These are phyloP conservation scores for Puccinia hordei DNA, from an alignment of 1,284 basidiomycete genomes.

Conservation along the genomic window DNA sequence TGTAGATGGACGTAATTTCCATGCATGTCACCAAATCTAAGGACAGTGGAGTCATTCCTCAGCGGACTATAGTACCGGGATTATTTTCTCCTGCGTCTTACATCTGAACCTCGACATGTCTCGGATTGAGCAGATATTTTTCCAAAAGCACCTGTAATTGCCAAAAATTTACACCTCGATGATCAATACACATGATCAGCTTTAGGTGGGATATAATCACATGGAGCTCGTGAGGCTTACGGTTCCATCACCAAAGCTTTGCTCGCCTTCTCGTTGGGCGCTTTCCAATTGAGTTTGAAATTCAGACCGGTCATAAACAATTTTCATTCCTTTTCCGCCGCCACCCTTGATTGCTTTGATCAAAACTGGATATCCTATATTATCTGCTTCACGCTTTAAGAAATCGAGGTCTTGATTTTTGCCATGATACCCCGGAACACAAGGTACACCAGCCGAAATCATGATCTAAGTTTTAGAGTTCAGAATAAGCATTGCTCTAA, in stretches of 20 bases:
- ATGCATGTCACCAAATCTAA: constrained; percentile 78
- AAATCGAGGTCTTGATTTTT: constrained; percentile 70
- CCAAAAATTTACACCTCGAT: background rate
- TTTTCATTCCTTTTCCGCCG: constrained; percentile 62
- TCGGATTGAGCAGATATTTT: constrained; percentile 56
- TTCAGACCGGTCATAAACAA: constrained; percentile 64
- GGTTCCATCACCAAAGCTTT: constrained; percentile 77
- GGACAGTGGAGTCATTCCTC: constrained; percentile 71
- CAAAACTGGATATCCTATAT: constrained; percentile 60
- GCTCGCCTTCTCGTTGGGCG: constrained; percentile 81
- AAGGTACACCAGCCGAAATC: constrained; percentile 83
- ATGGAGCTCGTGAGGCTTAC: background rate
- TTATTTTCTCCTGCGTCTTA: constrained; percentile 65
- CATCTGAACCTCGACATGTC: constrained; percentile 75
- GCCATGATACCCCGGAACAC: constrained; percentile 88
- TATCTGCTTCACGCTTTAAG: constrained; percentile 68
- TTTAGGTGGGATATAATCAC: background rate
- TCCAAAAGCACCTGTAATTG: constrained; percentile 56
- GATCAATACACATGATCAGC: background rate
- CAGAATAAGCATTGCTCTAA: constrained; percentile 70
- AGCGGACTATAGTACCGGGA: constrained; percentile 62
- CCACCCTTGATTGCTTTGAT: constrained; percentile 61
- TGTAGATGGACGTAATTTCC: constrained; percentile 82
- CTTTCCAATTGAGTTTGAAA: constrained; percentile 78
- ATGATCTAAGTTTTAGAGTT: constrained; percentile 69